Evolutionary conservation across 352 stramenopile genomes (phyloP).

Genomic region (Achlya hypogyna): DNA sequence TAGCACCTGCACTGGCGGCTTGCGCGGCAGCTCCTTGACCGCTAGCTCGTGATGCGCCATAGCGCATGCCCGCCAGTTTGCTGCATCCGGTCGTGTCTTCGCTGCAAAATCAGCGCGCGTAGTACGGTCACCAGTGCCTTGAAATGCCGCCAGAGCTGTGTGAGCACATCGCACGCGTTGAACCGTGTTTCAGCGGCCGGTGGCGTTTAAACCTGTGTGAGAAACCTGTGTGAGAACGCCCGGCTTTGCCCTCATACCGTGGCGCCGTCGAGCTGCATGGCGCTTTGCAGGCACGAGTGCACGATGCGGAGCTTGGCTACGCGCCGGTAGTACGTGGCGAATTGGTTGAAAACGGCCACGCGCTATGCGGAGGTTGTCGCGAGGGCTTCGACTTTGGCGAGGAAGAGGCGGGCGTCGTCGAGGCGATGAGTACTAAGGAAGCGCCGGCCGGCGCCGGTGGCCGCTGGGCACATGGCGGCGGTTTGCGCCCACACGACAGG

Average conservation of each 20-base stretch:
- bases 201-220: too few species aligned
- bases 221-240: too few species aligned
- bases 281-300: conserved; percentile 85
- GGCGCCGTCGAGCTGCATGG: conserved; percentile 83
- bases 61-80: conserved; percentile 77
- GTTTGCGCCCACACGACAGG: conserved; percentile 79
- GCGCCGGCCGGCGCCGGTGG: conserved; percentile 89
- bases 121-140: conserved; percentile 86
- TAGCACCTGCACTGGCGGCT: conserved; percentile 71
- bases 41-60: conserved; percentile 94
- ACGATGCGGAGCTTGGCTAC: conserved; percentile 84
- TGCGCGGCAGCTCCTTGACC: conserved; percentile 94
- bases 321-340: conserved; percentile 88
- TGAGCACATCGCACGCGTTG: conserved; percentile 91
- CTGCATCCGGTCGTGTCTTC: conserved; percentile 35
- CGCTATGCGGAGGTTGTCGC: conserved; percentile 73
- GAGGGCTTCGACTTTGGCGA: conserved; percentile 92
- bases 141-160: conserved; percentile 84
- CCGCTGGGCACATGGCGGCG: conserved; percentile 90
- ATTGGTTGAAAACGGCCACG: conserved; percentile 88
- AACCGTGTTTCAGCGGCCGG: conserved; percentile 91
- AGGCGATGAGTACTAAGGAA: conserved; percentile 90
- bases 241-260: background rate
- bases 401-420: conserved; percentile 78
- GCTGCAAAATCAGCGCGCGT: conserved; percentile 84